Percentiles rank a stretch among this genome's conserved stretches.
Evolutionary conservation across 331 rosid genomes (phyloP).

Genomic region (Malus hybrid): DNA sequence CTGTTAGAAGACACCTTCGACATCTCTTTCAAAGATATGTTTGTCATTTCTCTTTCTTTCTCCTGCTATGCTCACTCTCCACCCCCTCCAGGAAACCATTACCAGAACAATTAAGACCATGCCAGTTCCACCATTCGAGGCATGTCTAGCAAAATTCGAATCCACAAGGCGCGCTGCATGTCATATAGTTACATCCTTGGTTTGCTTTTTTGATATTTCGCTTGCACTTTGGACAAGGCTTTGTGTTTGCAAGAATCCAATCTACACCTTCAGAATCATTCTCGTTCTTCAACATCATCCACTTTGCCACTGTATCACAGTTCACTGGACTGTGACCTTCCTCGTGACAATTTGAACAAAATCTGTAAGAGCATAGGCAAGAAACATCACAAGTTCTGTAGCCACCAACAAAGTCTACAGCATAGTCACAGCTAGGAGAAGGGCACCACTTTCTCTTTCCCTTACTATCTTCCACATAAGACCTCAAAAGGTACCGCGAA

Average conservation of each 20-base stretch:
- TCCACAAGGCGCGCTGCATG: constrained; percentile 17
- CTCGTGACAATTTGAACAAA: constrained; percentile 29
- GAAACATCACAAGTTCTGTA: neutral
- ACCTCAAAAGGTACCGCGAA: neutral
- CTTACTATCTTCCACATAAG: constrained; percentile 20
- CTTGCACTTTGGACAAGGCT: constrained; percentile 34
- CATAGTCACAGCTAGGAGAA: constrained; percentile 15
- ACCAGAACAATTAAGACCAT: neutral
- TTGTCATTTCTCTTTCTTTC: no score
- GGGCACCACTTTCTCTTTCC: constrained; percentile 24
- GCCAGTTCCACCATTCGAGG: neutral
- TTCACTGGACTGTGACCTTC: constrained; percentile 38
- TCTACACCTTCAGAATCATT: neutral
- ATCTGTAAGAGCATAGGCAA: constrained; percentile 8
- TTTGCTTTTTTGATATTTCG: constrained; percentile 27
- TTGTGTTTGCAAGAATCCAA: constrained; percentile 36
- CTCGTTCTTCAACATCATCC: constrained; percentile 16
- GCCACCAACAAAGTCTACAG: constrained; percentile 1
- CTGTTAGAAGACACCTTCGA: constrained; percentile 52
- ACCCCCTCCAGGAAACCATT: neutral
- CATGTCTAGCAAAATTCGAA: constrained; percentile 39
- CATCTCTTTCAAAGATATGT: constrained; percentile 22
- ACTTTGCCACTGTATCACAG: constrained; percentile 25
- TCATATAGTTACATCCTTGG: constrained; percentile 23
- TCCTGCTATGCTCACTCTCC: constrained; percentile 35